Evolutionary conservation across 2,329 filamentous ascomycete species (phyloP), one percentile per base, ranked within the genome.

Genomic region (Corinectria fuckeliana): DNA sequence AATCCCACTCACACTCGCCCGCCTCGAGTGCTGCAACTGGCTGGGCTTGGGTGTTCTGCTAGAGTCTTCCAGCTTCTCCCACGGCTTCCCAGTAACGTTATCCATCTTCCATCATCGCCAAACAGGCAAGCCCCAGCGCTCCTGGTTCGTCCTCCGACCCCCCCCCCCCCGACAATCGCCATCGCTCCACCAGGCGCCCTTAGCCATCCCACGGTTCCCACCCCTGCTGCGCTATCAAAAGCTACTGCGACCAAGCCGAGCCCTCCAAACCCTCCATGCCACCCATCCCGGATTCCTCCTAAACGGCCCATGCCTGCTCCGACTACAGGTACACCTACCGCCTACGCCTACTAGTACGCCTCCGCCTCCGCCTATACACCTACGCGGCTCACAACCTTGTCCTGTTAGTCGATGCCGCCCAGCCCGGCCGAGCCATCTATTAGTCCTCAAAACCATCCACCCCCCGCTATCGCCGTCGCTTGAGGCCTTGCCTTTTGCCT

Each of bases 371-470:
- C 14, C n/a, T 11, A 20, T 54, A 47, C 50, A 50, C 60, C 67
- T 70, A 69, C 67, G 68, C 68, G 68, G 68, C 68, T 70, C 66
- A 66, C 60, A 68, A 69, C 68, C 66, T 69, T 69, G 67, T 69
- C 66, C 63, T 66, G 51, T 58, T 69, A 69, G 67, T 49, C 54
- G 58, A 69, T 68, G 68, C 68, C 68, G 68, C 66, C 65, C 64
- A 64, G 67, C 54, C 68, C 67, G 67, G 67, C 65, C 65, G 66
- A 49, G 44, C 45, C 60, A 51, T 60, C 51, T 47, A n/a, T n/a
- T n/a, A 60, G 64, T 58, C 63, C 50, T 69, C 67, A 70, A 70
- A 70, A 70, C 67, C 65, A 67, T 60, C 66, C 62, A 48, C 60
- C 69, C 64, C 68, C 67, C 64, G 65, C 67, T 38, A 54, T 54